Base-by-base conservation (phyloP, 139 green algal genomes). In the Coccomyxa sp. region DNA sequence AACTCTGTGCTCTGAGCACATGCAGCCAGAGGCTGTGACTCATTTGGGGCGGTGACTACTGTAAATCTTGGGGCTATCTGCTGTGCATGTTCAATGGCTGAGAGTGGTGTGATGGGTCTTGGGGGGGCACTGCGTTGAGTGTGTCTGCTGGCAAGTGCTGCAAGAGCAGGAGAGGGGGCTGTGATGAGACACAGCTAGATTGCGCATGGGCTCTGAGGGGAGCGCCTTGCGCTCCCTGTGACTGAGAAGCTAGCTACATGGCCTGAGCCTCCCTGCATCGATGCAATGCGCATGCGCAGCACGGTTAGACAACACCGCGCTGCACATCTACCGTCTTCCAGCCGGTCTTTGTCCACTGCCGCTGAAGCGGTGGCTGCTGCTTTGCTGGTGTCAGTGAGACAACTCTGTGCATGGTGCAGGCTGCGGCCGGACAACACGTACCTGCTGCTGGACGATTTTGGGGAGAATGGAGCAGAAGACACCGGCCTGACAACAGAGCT, bases 401-500 rank as follows among this genome's bases (percentile, higher is more conserved):
- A 31, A 55, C 33, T 50, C 41, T 24, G n/a, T 27, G 1, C 31
- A 1, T 31, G 34, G 39, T 71, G 78, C 78, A 82, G 79, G 58
- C 81, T 89, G 78, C 78, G 86, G 7, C 73, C 79, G 70, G 78
- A 74, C 77, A 88, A 80, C 75, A 79, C 83, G 8, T 90, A 86
- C 80, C 81, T 90, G 37, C 50, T 90, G 37, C 35, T 90, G 55
- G 81, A 83, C 24, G 85, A 90, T 31, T 78, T 40, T 14, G 55
- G 87, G 1, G 50, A 64, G 50, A 22, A 22, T 22, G 27, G 27
- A 18, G 5, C 50, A 18, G 16, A 34, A 84, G 70, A 37, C 33
- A 5, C 72, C 74, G 3, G 29, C 35, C 9, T 55, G 34, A 34
- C 50, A 71, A 27, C 29, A 50, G 9, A 41, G 24, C 27, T 10